Evolutionary conservation across 75 land plant genomes (phyloP), one percentile per base, ranked within the genome.

Genomic region (Cupressus sempervirens): DNA sequence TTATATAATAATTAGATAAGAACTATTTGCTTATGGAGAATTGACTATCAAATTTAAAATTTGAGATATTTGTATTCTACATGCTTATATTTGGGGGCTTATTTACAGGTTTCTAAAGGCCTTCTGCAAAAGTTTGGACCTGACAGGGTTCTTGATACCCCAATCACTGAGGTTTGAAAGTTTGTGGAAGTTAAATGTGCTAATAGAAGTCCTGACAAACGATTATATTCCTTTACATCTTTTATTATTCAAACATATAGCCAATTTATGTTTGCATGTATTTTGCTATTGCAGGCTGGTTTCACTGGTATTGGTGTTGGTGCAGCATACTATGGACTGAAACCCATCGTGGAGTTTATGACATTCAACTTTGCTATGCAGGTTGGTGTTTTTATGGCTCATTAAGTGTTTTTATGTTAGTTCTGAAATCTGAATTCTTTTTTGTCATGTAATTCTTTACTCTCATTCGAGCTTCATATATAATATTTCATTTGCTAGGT

Each of bases 341-440:
- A 86, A 81, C 99, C 99, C 80, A 89, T 97, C 83, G 91, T 97
- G n/a, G 99, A 97, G 85, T 97, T 96, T 80, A 97, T 97, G 99
- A 97, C 99, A 23, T 96, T 97, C 86, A 97, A 97, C 81, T 97
- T 97, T 88, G 95, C 99, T 12, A 96, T 97, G 99, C 99, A 97
- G 99, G 99, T 97, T 30, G 53, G 43, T 76, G 41, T 34, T 81
- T 88, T 80, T 34, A 12, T 7, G 20, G 8, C 34, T 29, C 34
- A 75, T 34, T 18, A n/a, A 29, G 41, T 73, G 38, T 48, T 65
- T 58, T 3, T 9, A 14, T 56, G 18, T 87, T 41, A 62, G 50
- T 87, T 85, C 56, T 20, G 15, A 29, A 45, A n/a, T n/a, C n/a
- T 1, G 29, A 26, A 40, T 45, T n/a, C 10, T 79, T 79, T 9